Evolutionary conservation across 768 basidiomycete genomes (phyloP), one percentile per base, ranked within the genome.

Genomic region (Psilocybe subaeruginosa): DNA sequence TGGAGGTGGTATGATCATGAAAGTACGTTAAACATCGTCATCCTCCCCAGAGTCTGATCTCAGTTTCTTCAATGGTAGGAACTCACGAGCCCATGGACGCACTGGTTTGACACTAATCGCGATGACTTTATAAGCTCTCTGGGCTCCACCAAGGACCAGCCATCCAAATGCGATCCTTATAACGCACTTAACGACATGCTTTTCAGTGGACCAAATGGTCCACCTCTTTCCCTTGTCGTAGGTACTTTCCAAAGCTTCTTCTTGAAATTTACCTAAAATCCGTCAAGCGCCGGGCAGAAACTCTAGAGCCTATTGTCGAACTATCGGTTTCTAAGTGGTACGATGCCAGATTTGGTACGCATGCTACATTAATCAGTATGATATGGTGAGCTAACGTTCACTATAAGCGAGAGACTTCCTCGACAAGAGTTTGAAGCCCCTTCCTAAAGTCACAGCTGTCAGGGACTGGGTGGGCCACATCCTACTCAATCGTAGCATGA

Each of bases 401-500:
- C 2, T 5, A 35, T 8, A 11, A 53, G 51, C 31, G 8, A n/a
- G 7, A 4, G 17, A 53, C 17, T 53, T 53, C 33, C n/a, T 53
- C 9, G 33, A 53, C 14, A 9, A 16, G 12, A 53, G 31, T 9
- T 12, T 47, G 29, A 56, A 27, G 30, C 23, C 55, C 8, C 29
- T 48, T 27, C 46, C 55, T 2, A 2, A 56, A 12, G n/a, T 35
- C 8, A 17, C 45, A 3, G 46, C 55, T 1, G 31, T 56, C 31
- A 47, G 45, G 11, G 45, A 48, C 43, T 56, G 55, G 55, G 46
- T 56, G 9, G 43, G 55, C 14, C 55, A 56, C 30, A 29, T 45
- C 4, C n/a, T 56, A 39, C 55, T 56, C 45, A 56, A 27, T 39
- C 43, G 46, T 8, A 48, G 45, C 8, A 56, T 56, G 55, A 56